Evolutionary conservation across 176 grass and related monocot genomes (phyloP), one percentile per base, ranked within the genome.

Genomic region (Carex kokanica): DNA sequence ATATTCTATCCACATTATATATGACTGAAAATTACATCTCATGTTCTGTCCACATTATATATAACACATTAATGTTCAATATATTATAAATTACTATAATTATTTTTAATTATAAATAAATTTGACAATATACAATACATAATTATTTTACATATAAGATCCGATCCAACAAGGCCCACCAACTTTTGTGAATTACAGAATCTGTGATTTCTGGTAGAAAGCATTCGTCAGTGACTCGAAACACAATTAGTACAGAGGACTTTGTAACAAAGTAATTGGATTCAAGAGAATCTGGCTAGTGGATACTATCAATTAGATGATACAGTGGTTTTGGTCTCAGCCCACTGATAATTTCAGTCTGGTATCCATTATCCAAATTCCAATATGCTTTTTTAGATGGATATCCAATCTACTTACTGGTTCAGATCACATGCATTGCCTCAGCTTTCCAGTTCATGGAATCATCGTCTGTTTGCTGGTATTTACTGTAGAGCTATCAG

Each of bases 401-500:
- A 1, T 24, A 29, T 12, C 11, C 61, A 64, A 25, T 8, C 61
- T 64, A 1, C 1, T 25, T 25, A 49, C 70, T 74, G 70, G 2
- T 18, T 25, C 69, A 73, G n/a, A 21, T 8, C 68, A 72, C 70
- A 74, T 74, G 70, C 21, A 74, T 25, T 74, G 70, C 45, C 5
- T 52, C 20, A 5, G 43, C 20, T 74, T 25, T 74, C 43, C 70
- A 74, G 70, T 20, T 52, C 70, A 74, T 24, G 43, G 20, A 21
- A 73, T 73, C 69, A 47, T 45, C 23, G 40, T 73, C 40, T 13
- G 45, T 73, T 47, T 47, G 41, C 47, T 38, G 38, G 40, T 20
- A 23, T 38, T 38, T 68, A 18, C 15, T 38, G 41, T 47, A 10
- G 8, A 0, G 2, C 5, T 43, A 20, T 41, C 16, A 20, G 6